phyloP scores from a whole-genome alignment of 1,284 basidiomycete genomes.

The Ustilago sp. region DNA sequence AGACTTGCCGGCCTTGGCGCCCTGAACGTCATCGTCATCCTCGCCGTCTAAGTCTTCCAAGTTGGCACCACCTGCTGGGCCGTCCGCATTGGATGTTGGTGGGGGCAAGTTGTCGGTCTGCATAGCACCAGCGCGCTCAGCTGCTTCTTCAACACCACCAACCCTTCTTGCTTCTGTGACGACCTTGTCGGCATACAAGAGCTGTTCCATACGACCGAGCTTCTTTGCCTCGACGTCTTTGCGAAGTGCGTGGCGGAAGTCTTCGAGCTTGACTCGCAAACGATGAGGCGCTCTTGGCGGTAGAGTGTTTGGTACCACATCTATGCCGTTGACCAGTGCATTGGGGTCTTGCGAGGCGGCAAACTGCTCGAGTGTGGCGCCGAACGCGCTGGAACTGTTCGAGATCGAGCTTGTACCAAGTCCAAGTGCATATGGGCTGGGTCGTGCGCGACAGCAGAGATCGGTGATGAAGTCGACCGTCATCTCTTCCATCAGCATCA shows the following conservation, averaged over 20 bases:
- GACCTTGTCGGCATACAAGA: slow-evolving; percentile 67
- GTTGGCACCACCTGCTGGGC: slow-evolving; percentile 13
- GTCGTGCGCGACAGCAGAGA: slow-evolving; percentile 75
- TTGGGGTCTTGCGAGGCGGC: slow-evolving; percentile 19
- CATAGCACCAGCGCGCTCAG: slow-evolving; percentile 57
- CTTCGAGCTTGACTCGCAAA: slow-evolving; percentile 65
- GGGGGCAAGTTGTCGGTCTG: slow-evolving; percentile 41
- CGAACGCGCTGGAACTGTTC: slow-evolving; percentile 34
- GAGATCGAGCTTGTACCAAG: slow-evolving; percentile 50
- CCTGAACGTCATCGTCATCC: slow-evolving; percentile 15
- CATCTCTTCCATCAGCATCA: slow-evolving; percentile 93
- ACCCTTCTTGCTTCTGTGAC: slow-evolving; percentile 64
- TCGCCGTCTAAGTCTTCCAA: slow-evolving; percentile 34
- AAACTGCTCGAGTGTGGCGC: slow-evolving; percentile 34
- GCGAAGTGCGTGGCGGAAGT: slow-evolving; percentile 65
- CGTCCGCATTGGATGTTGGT: slow-evolving; percentile 20
- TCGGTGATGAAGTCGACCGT: slow-evolving; percentile 90
- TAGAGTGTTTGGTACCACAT: slow-evolving; percentile 21
- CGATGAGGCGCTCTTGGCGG: slow-evolving; percentile 51
- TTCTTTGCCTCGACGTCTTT: slow-evolving; percentile 65
- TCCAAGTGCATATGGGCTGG: slow-evolving; percentile 56
- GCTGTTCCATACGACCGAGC: slow-evolving; percentile 64
- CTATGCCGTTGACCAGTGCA: slow-evolving; percentile 24
- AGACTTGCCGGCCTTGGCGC: slow-evolving; percentile 22
- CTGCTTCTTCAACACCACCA: slow-evolving; percentile 62